Conservation (phyloP, 129 eudicot genomes). For the Flaveria ramosissima region DNA sequence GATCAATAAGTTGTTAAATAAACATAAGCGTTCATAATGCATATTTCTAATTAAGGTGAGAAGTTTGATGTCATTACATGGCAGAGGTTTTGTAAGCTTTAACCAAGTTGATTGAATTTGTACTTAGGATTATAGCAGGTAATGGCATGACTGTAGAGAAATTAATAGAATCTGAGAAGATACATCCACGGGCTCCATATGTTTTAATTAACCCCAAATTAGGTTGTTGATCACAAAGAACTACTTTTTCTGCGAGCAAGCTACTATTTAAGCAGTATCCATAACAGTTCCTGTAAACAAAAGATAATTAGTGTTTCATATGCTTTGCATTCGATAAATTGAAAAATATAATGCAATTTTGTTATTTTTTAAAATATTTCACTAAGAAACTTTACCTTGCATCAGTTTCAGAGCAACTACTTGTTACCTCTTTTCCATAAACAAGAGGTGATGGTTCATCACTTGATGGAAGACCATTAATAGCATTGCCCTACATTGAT, state of each 20-base stretch:
- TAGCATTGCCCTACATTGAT: slow-evolving; percentile 41
- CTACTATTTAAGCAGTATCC: neutral
- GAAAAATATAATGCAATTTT: too few species aligned
- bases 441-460: slow-evolving; percentile 42
- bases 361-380: too few species aligned
- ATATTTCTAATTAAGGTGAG: neutral
- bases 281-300: neutral
- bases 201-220: neutral
- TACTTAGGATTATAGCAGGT: neutral
- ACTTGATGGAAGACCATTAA: slow-evolving; percentile 39
- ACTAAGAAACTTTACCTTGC: slow-evolving; percentile 24
- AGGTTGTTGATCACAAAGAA: neutral
- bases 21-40: neutral
- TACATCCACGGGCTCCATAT: neutral
- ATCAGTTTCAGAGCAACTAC: neutral
- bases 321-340: neutral
- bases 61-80: neutral
- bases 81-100: slow-evolving; percentile 11
- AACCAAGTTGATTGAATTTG: slow-evolving; percentile 2
- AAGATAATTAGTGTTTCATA: neutral
- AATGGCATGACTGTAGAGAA: neutral
- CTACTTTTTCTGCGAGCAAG: neutral
- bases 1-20: neutral
- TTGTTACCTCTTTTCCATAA: slow-evolving; percentile 39
- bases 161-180: neutral